Conservation (phyloP, 495 filamentous ascomycete genomes). For the Aspergillus coremiiformis region DNA sequence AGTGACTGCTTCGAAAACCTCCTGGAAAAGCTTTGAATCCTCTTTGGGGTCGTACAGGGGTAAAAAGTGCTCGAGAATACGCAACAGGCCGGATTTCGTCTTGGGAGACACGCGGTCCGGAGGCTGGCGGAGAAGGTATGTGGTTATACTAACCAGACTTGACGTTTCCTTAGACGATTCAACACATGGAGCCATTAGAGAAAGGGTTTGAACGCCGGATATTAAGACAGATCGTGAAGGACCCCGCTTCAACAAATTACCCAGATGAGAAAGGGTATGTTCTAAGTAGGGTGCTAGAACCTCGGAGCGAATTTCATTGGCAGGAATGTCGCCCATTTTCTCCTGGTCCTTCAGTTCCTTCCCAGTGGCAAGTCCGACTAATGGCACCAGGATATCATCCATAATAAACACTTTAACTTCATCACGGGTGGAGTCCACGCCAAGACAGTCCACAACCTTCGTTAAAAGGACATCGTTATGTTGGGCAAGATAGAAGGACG, state of each 20-base stretch:
- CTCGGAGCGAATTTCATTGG: slow-evolving; percentile 46
- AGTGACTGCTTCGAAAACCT: slow-evolving; percentile 55
- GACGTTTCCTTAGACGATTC: slow-evolving; percentile 59
- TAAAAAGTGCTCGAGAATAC: slow-evolving; percentile 67
- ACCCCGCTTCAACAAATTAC: slow-evolving; percentile 64
- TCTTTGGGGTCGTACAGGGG: slow-evolving; percentile 51
- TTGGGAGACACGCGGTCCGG: slow-evolving; percentile 69
- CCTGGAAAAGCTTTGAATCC: slow-evolving; percentile 35
- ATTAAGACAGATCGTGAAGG: slow-evolving; percentile 64
- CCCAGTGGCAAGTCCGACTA: slow-evolving; percentile 50
- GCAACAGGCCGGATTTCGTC: slow-evolving; percentile 72
- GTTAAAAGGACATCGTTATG: slow-evolving; percentile 56
- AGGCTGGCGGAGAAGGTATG: slow-evolving; percentile 78
- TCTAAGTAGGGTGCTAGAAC: slow-evolving; percentile 67
- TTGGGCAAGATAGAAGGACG: slow-evolving; percentile 59
- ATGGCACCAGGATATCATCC: slow-evolving; percentile 54
- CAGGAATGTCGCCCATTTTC: slow-evolving; percentile 46
- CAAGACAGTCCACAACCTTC: slow-evolving; percentile 64
- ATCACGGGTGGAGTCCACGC: slow-evolving; percentile 70
- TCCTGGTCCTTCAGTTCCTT: slow-evolving; percentile 37
- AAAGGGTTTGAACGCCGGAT: slow-evolving; percentile 68
- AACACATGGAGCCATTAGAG: slow-evolving; percentile 66
- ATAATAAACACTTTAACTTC: slow-evolving; percentile 81
- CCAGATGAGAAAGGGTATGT: slow-evolving; percentile 56
- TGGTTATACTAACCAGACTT: slow-evolving; percentile 65